Percentiles rank a stretch among this genome's conserved stretches.
phyloP scores from a whole-genome alignment of 768 basidiomycete genomes.

The Termitomyces sp. region DNA sequence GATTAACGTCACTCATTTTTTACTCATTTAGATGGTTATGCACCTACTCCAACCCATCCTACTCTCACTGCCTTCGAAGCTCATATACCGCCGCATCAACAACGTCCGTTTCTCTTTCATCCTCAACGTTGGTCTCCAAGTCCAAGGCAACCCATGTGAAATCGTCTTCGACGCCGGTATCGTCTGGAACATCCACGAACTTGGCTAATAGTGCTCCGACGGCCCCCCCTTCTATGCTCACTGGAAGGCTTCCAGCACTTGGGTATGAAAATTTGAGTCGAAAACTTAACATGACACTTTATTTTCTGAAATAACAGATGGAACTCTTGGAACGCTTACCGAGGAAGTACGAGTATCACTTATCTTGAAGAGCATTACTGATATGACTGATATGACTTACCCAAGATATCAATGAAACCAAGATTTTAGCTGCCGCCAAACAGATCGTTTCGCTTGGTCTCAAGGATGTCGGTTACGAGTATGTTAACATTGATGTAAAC shows the following conservation, averaged over 20 bases:
- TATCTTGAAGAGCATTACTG: neutral
- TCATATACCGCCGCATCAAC: slow-evolving; percentile 4
- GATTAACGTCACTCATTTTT: neutral
- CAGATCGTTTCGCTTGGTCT: slow-evolving; percentile 44
- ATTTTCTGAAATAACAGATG: slow-evolving; percentile 29
- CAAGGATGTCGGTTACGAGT: slow-evolving; percentile 45
- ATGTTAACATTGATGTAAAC: slow-evolving; percentile 49
- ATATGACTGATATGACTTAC: neutral
- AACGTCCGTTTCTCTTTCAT: neutral
- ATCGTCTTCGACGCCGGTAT: neutral
- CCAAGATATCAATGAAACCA: slow-evolving; percentile 41
- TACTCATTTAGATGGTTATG: slow-evolving; percentile 27
- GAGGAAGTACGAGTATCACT: slow-evolving; percentile 26
- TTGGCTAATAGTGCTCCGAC: slow-evolving; percentile 36
- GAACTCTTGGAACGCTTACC: slow-evolving; percentile 54
- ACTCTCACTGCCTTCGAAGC: slow-evolving; percentile 33
- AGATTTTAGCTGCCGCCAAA: slow-evolving; percentile 44
- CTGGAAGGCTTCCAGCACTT: slow-evolving; percentile 44
- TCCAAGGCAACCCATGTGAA: neutral
- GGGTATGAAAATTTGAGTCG: slow-evolving; percentile 27
- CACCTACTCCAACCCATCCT: slow-evolving; percentile 28
- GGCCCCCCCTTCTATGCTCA: slow-evolving; percentile 32
- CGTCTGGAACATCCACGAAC: slow-evolving; percentile 20
- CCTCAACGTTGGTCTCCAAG: neutral
- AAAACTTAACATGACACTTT: neutral